Conservation (phyloP, 2,329 filamentous ascomycete genomes). For the Ceratocystis eucalypticola region DNA sequence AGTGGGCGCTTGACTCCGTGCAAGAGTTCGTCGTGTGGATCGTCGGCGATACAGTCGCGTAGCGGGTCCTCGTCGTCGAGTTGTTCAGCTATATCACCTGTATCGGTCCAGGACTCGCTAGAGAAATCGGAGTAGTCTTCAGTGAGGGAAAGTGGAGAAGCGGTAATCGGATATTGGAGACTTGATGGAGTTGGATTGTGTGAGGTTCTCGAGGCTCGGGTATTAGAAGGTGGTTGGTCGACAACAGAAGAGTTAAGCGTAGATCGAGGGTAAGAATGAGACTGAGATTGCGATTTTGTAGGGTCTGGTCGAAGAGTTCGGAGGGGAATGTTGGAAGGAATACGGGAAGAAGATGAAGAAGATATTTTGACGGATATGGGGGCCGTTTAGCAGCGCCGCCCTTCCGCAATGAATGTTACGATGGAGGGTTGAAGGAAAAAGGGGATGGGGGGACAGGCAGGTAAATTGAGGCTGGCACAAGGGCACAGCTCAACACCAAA, state of each 20-base stretch:
- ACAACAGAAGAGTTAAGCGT: background rate
- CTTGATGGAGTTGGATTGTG: constrained; percentile 22
- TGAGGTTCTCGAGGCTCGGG: constrained; percentile 30
- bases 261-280: background rate
- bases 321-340: constrained; percentile 75
- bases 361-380: constrained; percentile 72
- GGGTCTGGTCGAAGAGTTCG: constrained; percentile 45
- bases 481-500: background rate
- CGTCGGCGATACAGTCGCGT: constrained; percentile 52
- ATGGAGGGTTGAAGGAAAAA: constrained; percentile 23
- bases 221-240: constrained; percentile 16
- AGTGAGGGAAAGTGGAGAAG: constrained; percentile 4
- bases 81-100: constrained; percentile 88
- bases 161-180: background rate
- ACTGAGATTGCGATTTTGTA: background rate
- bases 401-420: constrained; percentile 34
- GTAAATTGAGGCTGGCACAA: background rate
- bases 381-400: constrained; percentile 70
- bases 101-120: constrained; percentile 73
- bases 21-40: constrained; percentile 49
- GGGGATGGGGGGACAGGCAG: constrained; percentile 13
- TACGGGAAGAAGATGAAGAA: constrained; percentile 52
- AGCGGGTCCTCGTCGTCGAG: constrained; percentile 72
- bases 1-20: constrained; percentile 36
- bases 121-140: constrained; percentile 44